These are phyloP conservation scores for Debaryomycetaceae sp. DNA, from an alignment of 1,139 yeast genomes.

Conservation along the genomic window DNA sequence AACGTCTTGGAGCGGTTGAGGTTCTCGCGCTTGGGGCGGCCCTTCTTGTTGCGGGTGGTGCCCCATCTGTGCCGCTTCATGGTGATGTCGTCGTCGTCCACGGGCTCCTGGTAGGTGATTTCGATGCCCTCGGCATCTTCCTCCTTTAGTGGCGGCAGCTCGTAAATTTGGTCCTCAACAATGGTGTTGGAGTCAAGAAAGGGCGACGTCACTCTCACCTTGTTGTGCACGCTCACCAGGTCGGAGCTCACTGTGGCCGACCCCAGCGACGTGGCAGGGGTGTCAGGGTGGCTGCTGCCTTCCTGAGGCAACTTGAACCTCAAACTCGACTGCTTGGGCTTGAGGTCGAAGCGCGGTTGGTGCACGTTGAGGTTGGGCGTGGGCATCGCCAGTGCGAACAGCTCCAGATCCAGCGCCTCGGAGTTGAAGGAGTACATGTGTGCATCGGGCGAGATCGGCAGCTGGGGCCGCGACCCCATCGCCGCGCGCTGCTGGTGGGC, in stretches of 20 bases:
- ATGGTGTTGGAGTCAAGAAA: slow-evolving; percentile 20
- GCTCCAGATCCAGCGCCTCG: slow-evolving; percentile 6
- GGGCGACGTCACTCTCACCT: slow-evolving; percentile 16
- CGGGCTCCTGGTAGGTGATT: slow-evolving; percentile 12
- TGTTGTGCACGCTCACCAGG: slow-evolving; percentile 4
- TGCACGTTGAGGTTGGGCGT: slow-evolving; percentile 25
- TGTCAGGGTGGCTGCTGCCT: slow-evolving; percentile 13
- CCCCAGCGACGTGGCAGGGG: neutral
- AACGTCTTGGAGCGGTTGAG: slow-evolving; percentile 46
- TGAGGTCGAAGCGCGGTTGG: slow-evolving; percentile 5
- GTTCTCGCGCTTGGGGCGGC: slow-evolving; percentile 51
- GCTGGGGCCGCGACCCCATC: too few species aligned
- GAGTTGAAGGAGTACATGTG: slow-evolving; percentile 2
- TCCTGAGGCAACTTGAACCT: slow-evolving; percentile 12
- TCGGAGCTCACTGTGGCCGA: neutral
- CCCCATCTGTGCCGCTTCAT: slow-evolving; percentile 89
- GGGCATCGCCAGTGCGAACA: slow-evolving; percentile 18
- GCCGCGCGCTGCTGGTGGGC: too few species aligned
- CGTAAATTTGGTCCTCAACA: slow-evolving; percentile 20
- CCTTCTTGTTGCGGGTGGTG: slow-evolving; percentile 73
- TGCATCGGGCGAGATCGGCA: too few species aligned
- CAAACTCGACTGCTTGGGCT: slow-evolving; percentile 5
- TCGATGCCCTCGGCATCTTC: slow-evolving; percentile 9
- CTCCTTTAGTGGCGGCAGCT: too few species aligned
- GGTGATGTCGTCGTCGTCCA: slow-evolving; percentile 11